These are phyloP conservation scores for Chalciporus sp. DNA, from an alignment of 1,284 basidiomycete species.

Conservation along the genomic window DNA sequence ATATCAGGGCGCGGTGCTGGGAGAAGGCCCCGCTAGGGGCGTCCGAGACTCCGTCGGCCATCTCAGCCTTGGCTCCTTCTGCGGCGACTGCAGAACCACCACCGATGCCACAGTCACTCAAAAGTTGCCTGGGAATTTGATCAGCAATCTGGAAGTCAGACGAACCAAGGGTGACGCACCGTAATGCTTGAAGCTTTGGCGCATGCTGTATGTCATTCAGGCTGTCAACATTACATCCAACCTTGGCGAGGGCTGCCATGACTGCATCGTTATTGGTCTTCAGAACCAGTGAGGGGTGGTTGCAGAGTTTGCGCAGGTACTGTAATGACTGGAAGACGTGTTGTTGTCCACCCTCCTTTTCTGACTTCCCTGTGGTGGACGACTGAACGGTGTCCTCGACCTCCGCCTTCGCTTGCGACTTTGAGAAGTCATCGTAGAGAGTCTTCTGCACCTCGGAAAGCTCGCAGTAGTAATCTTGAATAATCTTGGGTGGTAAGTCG, in stretches of 20 bases:
- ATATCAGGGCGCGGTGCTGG: constrained; percentile 97
- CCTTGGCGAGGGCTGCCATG: constrained; percentile 62
- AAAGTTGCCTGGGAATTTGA: constrained; percentile 71
- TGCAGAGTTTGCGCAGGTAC: constrained; percentile 97
- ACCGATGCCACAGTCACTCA: constrained; percentile 95
- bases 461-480: constrained; percentile 99
- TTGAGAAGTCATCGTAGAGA: constrained; percentile 91
- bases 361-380: constrained; percentile 39
- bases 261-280: constrained; percentile 69
- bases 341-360: constrained; percentile 57
- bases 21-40: constrained; percentile 68
- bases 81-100: constrained; percentile 42
- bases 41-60: constrained; percentile 57
- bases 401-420: constrained; percentile 71
- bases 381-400: constrained; percentile 67
- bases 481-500: constrained; percentile 98
- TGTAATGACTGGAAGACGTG: constrained; percentile 97
- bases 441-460: constrained; percentile 92
- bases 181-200: constrained; percentile 90
- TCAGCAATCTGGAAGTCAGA: constrained; percentile 1
- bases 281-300: constrained; percentile 91
- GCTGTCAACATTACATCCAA: constrained; percentile 44
- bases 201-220: constrained; percentile 88
- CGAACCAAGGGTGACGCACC: constrained; percentile 50
- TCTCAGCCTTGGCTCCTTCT: constrained; percentile 65